These are phyloP conservation scores for Breviolum minutum DNA, from an alignment of 73 alveolate genomes.

Conservation along the genomic window DNA sequence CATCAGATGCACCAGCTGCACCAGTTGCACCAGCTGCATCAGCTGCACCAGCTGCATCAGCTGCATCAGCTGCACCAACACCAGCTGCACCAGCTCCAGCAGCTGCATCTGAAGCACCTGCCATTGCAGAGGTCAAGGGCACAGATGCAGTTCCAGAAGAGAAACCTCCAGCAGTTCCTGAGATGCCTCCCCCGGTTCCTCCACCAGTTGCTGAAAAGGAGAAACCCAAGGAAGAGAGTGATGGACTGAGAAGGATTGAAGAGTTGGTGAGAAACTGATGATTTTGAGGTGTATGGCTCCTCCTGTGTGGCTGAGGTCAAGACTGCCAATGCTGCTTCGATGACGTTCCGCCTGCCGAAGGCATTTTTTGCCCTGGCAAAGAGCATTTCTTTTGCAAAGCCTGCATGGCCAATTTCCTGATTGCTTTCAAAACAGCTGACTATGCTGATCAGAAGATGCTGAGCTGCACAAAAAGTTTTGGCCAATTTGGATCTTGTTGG, in stretches of 20 bases:
- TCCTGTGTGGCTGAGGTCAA: not conserved
- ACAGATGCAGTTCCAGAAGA: not conserved
- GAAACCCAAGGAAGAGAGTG: not conserved
- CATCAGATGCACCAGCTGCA: not conserved
- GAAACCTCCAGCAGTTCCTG: not conserved
- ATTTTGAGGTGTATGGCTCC: too few species aligned
- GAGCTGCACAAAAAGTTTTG: not conserved
- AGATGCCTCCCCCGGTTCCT: not conserved
- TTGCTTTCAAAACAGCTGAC: conserved; percentile 71
- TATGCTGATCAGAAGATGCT: conserved; percentile 84
- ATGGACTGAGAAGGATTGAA: not conserved
- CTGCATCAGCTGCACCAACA: not conserved
- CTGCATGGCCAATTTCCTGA: conserved; percentile 77
- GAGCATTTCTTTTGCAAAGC: conserved; percentile 71
- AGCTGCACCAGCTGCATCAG: not conserved
- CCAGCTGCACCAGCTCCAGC: conserved; percentile 40
- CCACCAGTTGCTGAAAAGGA: not conserved
- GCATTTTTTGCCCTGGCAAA: conserved; percentile 31
- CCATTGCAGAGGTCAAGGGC: not conserved
- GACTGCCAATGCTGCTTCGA: conserved; percentile 76
- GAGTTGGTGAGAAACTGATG: not conserved
- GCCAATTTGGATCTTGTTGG: not conserved
- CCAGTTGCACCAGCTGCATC: not conserved
- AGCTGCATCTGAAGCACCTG: conserved; percentile 1
- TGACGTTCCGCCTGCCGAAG: conserved; percentile 20